Evolutionary conservation across 768 basidiomycete species (phyloP).

Genomic region (Psilocybe cubensis): DNA sequence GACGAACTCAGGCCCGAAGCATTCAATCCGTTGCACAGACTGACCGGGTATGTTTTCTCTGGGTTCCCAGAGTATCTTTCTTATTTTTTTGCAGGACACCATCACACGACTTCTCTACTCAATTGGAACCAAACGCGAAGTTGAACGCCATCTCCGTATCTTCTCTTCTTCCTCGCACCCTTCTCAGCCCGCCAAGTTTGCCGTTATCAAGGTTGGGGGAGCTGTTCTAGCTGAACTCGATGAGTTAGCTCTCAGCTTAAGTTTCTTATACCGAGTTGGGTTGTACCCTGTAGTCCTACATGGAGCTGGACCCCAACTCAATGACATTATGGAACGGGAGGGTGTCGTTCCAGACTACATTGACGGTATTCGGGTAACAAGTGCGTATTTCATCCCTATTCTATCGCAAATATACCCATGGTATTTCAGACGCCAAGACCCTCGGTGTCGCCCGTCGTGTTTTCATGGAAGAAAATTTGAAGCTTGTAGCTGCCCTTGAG

Average conservation of each 20-base stretch:
- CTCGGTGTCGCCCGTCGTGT: conserved; percentile 93
- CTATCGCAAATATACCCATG: background rate
- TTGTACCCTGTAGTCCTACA: conserved; percentile 98
- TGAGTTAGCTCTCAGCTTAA: conserved; percentile 92
- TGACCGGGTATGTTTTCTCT: conserved; percentile 58
- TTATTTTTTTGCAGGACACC: conserved; percentile 69
- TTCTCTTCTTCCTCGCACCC: conserved; percentile 94
- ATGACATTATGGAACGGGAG: conserved; percentile 90
- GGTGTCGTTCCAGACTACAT: conserved; percentile 97
- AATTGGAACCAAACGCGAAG: conserved; percentile 95
- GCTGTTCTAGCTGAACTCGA: conserved; percentile 92
- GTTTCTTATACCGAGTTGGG: conserved; percentile 95
- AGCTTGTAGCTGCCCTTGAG: conserved; percentile 91
- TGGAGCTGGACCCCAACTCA: conserved; percentile 94
- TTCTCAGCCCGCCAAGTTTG: conserved; percentile 91
- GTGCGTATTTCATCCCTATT: conserved; percentile 43
- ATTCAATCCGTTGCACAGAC: conserved; percentile 73
- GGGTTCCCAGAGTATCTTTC: background rate
- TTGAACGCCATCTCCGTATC: conserved; percentile 97
- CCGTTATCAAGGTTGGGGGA: conserved; percentile 98
- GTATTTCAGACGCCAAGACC: conserved; percentile 80
- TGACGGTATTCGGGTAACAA: conserved; percentile 96
- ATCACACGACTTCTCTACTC: conserved; percentile 97
- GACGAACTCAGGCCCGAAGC: conserved; percentile 39
- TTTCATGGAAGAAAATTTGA: conserved; percentile 97